phyloP scores from a whole-genome alignment of 2,329 filamentous ascomycete species.

The Xylariaceae sp. region DNA sequence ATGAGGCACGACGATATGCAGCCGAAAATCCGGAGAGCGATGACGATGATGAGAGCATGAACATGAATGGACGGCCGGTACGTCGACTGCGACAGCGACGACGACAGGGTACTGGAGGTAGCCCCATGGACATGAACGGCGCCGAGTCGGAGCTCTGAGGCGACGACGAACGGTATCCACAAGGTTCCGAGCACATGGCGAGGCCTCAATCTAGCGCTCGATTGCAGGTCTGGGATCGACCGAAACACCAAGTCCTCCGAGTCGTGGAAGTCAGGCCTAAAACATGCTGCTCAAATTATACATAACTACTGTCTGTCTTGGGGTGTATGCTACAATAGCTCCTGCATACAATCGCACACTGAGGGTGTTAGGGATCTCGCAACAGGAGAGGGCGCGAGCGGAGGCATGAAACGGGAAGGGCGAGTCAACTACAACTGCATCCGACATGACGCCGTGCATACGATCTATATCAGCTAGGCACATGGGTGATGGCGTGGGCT shows the following conservation, averaged over 20 bases:
- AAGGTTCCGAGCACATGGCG: background rate
- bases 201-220: background rate
- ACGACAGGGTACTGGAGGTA: conserved; percentile 47
- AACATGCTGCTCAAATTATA: background rate
- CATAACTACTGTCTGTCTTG: background rate
- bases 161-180: background rate
- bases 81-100: conserved; percentile 40
- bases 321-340: background rate
- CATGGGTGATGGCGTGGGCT: background rate
- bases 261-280: background rate
- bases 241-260: background rate
- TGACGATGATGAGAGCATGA: conserved; percentile 50
- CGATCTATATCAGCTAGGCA: background rate
- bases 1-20: conserved; percentile 62
- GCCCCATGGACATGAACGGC: conserved; percentile 54
- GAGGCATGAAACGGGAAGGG: background rate
- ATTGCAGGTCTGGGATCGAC: background rate
- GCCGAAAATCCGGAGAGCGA: conserved; percentile 52
- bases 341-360: background rate
- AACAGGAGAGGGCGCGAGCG: background rate
- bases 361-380: background rate
- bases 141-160: conserved; percentile 51
- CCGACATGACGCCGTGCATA: background rate
- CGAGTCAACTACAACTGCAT: background rate
- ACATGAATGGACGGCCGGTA: conserved; percentile 38